phyloP scores from a whole-genome alignment of 129 eudicot species.

The sunflower (Helianthus annuus) region HanXRQr2.0-SUNRISE NC_035448.2:18615401-18615900 shows the following conservation, averaged over 20 bases:
- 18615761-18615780: too few relatives aligned
- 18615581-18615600: conserved; percentile 71
- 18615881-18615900: too few relatives aligned
- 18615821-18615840: too few relatives aligned
- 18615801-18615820: too few relatives aligned
- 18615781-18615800: too few relatives aligned
- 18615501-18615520: neutral
- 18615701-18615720: neutral
- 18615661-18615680: neutral
- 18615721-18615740: conserved; percentile 9
- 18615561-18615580: conserved; percentile 75
- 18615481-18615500: conserved; percentile 3
- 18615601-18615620: conserved; percentile 65
- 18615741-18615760: too few relatives aligned
- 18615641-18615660: conserved; percentile 13
- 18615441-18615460: neutral
- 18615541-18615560: conserved; percentile 27
- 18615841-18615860: too few relatives aligned
- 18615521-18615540: neutral
- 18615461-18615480: neutral
- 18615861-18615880: too few relatives aligned
- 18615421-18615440: neutral
- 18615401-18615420: too few relatives aligned
- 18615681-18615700: neutral
- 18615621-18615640: conserved; percentile 62